Evolutionary conservation across 2,329 filamentous ascomycete genomes (phyloP).

Genomic region (Rasamsonia emersonii): DNA sequence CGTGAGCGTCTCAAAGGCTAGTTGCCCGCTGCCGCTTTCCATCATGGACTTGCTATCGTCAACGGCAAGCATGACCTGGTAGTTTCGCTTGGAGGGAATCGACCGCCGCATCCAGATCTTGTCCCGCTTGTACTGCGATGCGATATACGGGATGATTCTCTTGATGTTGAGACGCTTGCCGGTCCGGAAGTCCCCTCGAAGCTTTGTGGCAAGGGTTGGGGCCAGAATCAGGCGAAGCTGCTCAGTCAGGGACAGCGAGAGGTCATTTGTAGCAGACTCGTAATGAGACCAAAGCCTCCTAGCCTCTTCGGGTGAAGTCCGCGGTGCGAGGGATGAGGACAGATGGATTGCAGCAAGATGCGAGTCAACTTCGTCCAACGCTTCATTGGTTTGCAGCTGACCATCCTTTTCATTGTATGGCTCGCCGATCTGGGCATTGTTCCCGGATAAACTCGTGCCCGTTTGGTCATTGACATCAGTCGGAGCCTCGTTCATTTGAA

Average conservation of each 20-base stretch:
- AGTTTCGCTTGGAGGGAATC: constrained; percentile 84
- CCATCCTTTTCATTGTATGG: constrained; percentile 19
- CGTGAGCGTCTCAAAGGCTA: constrained; percentile 90
- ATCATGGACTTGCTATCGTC: constrained; percentile 95
- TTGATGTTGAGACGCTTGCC: constrained; percentile 99
- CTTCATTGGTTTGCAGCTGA: constrained; percentile 36
- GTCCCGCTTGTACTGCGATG: constrained; percentile 95
- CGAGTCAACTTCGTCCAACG: constrained; percentile 42
- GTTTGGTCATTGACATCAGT: constrained; percentile 31
- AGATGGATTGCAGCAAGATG: constrained; percentile 66
- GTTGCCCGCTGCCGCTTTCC: constrained; percentile 63
- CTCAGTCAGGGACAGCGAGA: constrained; percentile 83
- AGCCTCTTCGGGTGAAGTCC: constrained; percentile 48
- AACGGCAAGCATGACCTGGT: constrained; percentile 95
- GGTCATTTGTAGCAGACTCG: constrained; percentile 72
- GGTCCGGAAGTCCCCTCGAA: constrained; percentile 92
- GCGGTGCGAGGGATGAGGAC: constrained; percentile 38
- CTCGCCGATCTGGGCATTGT: constrained; percentile 31
- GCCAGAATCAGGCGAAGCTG: constrained; percentile 92
- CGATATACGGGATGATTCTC: constrained; percentile 98
- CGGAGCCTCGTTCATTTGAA: constrained; percentile 28
- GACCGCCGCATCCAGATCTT: constrained; percentile 99
- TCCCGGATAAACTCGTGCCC: constrained; percentile 46
- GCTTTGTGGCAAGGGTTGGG: constrained; percentile 89
- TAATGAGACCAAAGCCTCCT: constrained; percentile 76